Percentiles rank a stretch among this genome's conserved stretches.
Evolutionary conservation across 257 asterid species (phyloP).

Genomic region (Phtheirospermum japonicum): DNA sequence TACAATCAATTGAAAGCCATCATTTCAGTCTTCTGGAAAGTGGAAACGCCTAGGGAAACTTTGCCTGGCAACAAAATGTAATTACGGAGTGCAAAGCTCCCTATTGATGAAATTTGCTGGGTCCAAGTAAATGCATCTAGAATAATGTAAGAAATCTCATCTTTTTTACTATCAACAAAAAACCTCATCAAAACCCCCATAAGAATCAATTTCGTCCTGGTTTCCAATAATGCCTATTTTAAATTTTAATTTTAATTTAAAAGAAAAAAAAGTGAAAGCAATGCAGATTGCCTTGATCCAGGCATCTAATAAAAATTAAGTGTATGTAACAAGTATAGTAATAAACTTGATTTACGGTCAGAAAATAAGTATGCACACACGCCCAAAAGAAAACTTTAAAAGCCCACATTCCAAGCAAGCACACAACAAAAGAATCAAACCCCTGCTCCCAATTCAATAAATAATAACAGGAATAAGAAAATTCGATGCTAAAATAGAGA

Average conservation of each 20-base stretch:
- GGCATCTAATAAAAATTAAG: neutral
- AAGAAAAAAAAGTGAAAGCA: neutral
- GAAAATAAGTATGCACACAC: constrained; percentile 5
- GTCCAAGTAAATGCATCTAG: constrained; percentile 44
- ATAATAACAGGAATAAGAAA: neutral
- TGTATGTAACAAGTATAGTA: neutral
- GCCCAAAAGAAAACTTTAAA: neutral
- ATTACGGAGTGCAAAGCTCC: constrained; percentile 43
- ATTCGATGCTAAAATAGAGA: neutral
- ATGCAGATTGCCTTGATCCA: constrained; percentile 11
- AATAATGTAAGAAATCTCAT: constrained; percentile 26
- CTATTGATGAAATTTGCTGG: constrained; percentile 38
- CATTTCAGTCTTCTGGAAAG: constrained; percentile 73
- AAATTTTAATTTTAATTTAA: neutral
- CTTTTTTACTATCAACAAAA: constrained; percentile 27
- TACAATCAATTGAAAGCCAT: constrained; percentile 80
- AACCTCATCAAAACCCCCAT: constrained; percentile 27
- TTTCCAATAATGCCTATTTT: constrained; percentile 22
- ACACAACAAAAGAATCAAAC: neutral
- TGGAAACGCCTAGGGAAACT: constrained; percentile 54
- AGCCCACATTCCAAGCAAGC: too few relatives aligned
- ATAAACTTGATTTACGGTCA: neutral
- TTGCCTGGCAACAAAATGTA: constrained; percentile 60
- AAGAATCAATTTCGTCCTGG: neutral
- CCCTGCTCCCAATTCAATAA: neutral